Evolutionary conservation across 1,284 basidiomycete species (phyloP), one percentile per base, ranked within the genome.

Genomic region (Leccinum subrobustum): DNA sequence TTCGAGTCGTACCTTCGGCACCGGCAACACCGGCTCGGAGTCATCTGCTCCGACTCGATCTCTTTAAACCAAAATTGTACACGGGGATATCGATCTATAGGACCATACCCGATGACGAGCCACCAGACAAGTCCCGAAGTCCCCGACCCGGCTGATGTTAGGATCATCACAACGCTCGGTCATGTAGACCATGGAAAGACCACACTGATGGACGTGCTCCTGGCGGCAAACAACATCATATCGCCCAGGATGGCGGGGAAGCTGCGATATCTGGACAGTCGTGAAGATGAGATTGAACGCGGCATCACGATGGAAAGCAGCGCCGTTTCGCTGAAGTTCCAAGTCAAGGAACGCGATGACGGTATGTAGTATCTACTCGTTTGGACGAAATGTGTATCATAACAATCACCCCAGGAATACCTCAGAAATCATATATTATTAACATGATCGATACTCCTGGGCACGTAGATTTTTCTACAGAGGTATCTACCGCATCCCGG

Each of bases 271-370:
- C 81, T 99, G 54, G 97, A 99, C 75, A 95, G 92, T 61, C 83
- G 97, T 65, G 95, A 97, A 73, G 97, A 99, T 70, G 97, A 99
- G 74, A 96, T 99, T 73, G 90, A 98, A 76, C 81, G 97, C 54
- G 97, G 97, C 1, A 99, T 99, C 65, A 99, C 97, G 0, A 99
- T 99, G 96, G 96, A 99, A 77, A 93, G 92, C 65, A 96, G 93
- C 72, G 95, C 97, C 1, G 92, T 95, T 2, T 94, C 92, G 12
- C 78, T 96, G 56, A 85, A 87, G 64, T 96, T 96, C 68, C 90
- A 87, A 58, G 88, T 92, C 65, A 85, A 27, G 77, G 87, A 86
- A 54, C 78, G 80, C 53, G 77, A 78, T 68, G 75, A 77, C 65
- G 79, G 81, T 83, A 67, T 58, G 76, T 67, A 44, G 55, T 25